Evolutionary conservation across 2,329 filamentous ascomycete genomes (phyloP).

Genomic region (Neonectria neomacrospora): DNA sequence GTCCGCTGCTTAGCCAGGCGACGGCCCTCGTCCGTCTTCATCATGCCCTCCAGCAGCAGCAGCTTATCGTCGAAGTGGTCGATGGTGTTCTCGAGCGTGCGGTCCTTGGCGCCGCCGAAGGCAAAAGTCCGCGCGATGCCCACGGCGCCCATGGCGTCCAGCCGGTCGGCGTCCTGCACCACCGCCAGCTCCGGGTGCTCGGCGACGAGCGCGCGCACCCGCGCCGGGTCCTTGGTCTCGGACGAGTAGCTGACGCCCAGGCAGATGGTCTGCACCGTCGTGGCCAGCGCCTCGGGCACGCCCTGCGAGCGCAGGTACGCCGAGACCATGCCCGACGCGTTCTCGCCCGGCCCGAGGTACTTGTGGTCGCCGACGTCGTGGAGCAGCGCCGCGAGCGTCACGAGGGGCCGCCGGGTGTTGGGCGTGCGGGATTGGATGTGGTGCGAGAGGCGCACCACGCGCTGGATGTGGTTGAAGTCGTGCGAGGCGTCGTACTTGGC

Average conservation of each 20-base stretch:
- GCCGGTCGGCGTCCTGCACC: constrained; percentile 90
- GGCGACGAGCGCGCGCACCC: constrained; percentile 70
- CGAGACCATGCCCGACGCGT: constrained; percentile 65
- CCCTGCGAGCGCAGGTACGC: constrained; percentile 67
- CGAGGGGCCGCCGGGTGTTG: constrained; percentile 54
- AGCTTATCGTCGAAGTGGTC: constrained; percentile 83
- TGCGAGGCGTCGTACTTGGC: constrained; percentile 84
- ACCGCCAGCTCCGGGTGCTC: constrained; percentile 72
- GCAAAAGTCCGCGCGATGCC: constrained; percentile 76
- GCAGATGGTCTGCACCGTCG: constrained; percentile 76
- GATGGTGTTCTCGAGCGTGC: constrained; percentile 72
- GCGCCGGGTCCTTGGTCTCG: constrained; percentile 73
- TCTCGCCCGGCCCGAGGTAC: constrained; percentile 71
- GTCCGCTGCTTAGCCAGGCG: constrained; percentile 65
- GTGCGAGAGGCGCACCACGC: constrained; percentile 79
- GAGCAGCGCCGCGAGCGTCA: constrained; percentile 79
- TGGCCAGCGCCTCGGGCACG: constrained; percentile 67
- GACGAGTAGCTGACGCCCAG: constrained; percentile 81
- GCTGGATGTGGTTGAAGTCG: constrained; percentile 85
- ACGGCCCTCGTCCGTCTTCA: constrained; percentile 70
- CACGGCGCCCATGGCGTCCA: constrained; percentile 91
- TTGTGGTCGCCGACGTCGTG: constrained; percentile 92
- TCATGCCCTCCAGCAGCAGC: constrained; percentile 70
- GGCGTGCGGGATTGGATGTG: constrained; percentile 67
- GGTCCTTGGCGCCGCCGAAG: constrained; percentile 74